phyloP scores from a whole-genome alignment of 805 yeast genomes.

The Maudiozyma serrabonitensis region DNA sequence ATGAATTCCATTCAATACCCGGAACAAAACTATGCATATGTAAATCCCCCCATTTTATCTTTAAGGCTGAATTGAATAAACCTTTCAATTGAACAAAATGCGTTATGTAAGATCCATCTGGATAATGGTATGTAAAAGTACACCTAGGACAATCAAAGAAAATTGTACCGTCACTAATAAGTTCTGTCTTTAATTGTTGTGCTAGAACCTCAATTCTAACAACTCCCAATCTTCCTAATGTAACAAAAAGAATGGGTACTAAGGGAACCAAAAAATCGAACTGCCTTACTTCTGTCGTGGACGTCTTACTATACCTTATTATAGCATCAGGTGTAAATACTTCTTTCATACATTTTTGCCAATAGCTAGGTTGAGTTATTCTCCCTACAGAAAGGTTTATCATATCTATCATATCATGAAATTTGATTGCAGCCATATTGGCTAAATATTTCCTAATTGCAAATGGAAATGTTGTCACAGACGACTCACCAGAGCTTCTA shows the following conservation, averaged over 20 bases:
- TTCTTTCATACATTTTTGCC: slow-evolving; percentile 41
- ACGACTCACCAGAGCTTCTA: not conserved
- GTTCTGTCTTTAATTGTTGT: slow-evolving; percentile 40
- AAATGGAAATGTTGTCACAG: slow-evolving; percentile 1
- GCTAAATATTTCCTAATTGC: slow-evolving; percentile 33
- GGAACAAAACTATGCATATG: slow-evolving; percentile 40
- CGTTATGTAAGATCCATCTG: slow-evolving; percentile 61
- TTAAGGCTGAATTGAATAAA: slow-evolving; percentile 50
- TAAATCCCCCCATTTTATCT: slow-evolving; percentile 65
- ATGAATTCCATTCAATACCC: slow-evolving; percentile 36
- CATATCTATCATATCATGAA: slow-evolving; percentile 41
- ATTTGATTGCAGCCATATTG: slow-evolving; percentile 41
- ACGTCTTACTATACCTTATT: slow-evolving; percentile 38
- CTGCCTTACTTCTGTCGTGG: slow-evolving; percentile 39
- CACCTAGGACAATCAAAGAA: slow-evolving; percentile 45
- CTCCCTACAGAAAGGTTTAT: slow-evolving; percentile 36
- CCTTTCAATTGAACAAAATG: slow-evolving; percentile 54
- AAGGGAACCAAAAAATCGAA: slow-evolving; percentile 45
- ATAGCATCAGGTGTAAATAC: slow-evolving; percentile 45
- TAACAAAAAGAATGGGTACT: slow-evolving; percentile 33
- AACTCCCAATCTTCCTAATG: slow-evolving; percentile 44
- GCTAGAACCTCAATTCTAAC: slow-evolving; percentile 43
- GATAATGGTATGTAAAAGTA: slow-evolving; percentile 41
- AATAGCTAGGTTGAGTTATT: slow-evolving; percentile 36
- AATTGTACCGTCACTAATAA: slow-evolving; percentile 43